Conservation (phyloP, 148 eudicot species). For the Pharnaceum exiguum region DNA sequence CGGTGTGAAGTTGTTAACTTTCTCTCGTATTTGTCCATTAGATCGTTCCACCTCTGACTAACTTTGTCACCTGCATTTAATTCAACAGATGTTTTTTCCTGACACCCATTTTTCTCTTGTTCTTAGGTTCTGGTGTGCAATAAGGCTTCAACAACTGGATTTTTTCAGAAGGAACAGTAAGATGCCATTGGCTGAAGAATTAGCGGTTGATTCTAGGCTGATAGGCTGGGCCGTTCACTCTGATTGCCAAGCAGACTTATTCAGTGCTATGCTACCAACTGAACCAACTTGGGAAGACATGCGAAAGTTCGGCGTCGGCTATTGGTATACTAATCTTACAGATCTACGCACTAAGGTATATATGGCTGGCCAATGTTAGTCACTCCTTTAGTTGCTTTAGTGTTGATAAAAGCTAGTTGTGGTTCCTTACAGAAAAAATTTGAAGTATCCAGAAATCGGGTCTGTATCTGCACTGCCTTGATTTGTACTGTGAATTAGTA, state of each 20-base stretch:
- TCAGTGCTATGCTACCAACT: slow-evolving; percentile 47
- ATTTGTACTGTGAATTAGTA: too few relatives aligned
- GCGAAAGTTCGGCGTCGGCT: slow-evolving; percentile 80
- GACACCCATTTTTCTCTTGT: background rate
- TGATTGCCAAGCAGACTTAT: slow-evolving; percentile 89
- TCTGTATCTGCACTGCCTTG: too few relatives aligned
- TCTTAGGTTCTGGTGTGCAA: slow-evolving; percentile 82
- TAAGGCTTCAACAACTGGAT: slow-evolving; percentile 73
- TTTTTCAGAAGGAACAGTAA: slow-evolving; percentile 42
- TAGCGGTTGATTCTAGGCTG: slow-evolving; percentile 52
- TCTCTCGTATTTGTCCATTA: background rate
- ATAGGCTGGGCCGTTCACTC: slow-evolving; percentile 96
- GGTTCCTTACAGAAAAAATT: background rate
- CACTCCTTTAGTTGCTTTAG: background rate
- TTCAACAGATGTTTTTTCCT: background rate
- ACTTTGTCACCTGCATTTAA: background rate
- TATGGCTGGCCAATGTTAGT: background rate
- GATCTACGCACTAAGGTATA: slow-evolving; percentile 81
- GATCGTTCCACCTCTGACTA: background rate
- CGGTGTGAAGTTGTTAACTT: too few relatives aligned
- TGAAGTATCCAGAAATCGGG: too few relatives aligned
- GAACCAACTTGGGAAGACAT: slow-evolving; percentile 95
- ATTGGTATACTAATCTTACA: slow-evolving; percentile 76
- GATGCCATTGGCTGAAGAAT: slow-evolving; percentile 47
- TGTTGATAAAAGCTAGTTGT: background rate